phyloP scores from a whole-genome alignment of 2,329 filamentous ascomycete genomes.

The Trichoderma atroviride region DNA sequence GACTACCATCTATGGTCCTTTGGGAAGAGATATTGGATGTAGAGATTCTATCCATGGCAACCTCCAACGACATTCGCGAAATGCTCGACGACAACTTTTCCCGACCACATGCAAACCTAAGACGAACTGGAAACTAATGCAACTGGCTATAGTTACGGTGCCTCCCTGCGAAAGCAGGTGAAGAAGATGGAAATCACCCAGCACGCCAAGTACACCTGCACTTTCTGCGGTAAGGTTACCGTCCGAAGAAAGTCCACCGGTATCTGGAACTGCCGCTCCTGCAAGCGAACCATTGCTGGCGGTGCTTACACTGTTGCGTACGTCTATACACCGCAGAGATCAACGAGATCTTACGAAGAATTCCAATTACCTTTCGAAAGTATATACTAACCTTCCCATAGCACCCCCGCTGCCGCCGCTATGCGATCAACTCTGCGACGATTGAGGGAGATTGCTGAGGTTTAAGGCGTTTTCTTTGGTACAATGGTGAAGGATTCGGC shows the following conservation, averaged over 20 bases:
- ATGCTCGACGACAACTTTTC: not conserved
- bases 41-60: not conserved
- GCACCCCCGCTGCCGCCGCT: constrained; percentile 88
- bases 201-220: constrained; percentile 96
- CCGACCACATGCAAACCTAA: not conserved
- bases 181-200: constrained; percentile 99
- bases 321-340: constrained; percentile 48
- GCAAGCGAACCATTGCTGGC: constrained; percentile 75
- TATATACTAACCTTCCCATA: constrained; percentile 45
- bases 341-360: not conserved
- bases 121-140: constrained; percentile 22
- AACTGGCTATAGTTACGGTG: constrained; percentile 76
- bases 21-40: not conserved
- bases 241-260: constrained; percentile 89
- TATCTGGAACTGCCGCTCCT: constrained; percentile 96
- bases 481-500: constrained; percentile 42
- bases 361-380: not conserved
- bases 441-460: constrained; percentile 96
- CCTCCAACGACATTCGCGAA: not conserved
- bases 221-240: constrained; percentile 97
- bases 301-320: constrained; percentile 97
- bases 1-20: not conserved
- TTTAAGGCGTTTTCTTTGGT: constrained; percentile 58
- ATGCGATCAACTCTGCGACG: constrained; percentile 96
- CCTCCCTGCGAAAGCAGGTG: constrained; percentile 91